Conservation (phyloP, 345 rosid species). For the Carallia pectinifolia region DNA sequence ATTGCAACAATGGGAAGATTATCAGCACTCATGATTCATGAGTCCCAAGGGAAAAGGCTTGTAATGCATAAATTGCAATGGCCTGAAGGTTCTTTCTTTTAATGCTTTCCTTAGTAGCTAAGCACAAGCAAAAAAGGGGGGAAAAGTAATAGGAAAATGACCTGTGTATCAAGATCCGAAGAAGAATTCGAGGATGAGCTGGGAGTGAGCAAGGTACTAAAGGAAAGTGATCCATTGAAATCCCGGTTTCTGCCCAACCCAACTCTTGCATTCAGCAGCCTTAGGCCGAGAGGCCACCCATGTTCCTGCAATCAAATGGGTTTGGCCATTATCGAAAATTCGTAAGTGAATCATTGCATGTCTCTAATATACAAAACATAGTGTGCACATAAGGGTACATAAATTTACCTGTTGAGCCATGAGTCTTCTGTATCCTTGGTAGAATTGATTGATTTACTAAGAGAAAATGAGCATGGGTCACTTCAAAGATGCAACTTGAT, state of each 20-base stretch:
- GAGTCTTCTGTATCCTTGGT: not conserved
- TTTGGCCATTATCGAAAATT: not conserved
- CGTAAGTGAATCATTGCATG: not conserved
- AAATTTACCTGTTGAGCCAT: conserved; percentile 25
- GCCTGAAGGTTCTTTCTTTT: not conserved
- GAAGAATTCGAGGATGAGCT: conserved; percentile 45
- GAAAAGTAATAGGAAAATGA: conserved; percentile 15
- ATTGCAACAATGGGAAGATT: not conserved
- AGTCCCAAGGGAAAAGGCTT: not conserved
- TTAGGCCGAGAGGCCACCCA: conserved; percentile 87
- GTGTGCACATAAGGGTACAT: not conserved
- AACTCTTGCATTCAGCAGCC: conserved; percentile 70
- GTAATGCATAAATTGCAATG: not conserved
- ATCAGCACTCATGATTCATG: not conserved
- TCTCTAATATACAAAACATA: not conserved
- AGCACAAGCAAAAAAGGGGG: not conserved
- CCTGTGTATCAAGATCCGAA: conserved; percentile 81
- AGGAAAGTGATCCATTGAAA: conserved; percentile 63
- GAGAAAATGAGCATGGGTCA: not conserved
- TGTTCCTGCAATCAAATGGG: conserved; percentile 45
- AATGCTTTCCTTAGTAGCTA: not conserved
- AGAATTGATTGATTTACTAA: not conserved
- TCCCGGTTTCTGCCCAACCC: conserved; percentile 55
- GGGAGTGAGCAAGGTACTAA: conserved; percentile 58
- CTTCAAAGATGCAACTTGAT: not conserved